phyloP scores from a whole-genome alignment of 2,329 filamentous ascomycete species.

The Chrysosporium queenslandicum region DNA sequence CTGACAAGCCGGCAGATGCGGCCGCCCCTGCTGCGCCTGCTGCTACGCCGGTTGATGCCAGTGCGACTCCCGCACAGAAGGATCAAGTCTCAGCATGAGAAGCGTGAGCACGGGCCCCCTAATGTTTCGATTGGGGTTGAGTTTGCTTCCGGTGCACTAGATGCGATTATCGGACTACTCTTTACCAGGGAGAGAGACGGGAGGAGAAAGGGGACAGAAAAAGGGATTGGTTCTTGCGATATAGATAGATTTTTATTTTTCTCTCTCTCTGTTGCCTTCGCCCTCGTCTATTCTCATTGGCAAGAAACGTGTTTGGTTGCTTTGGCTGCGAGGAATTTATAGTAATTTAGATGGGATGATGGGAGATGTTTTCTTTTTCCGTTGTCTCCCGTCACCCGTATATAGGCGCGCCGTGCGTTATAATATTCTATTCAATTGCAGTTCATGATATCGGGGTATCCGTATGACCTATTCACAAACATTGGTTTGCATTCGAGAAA shows the following conservation, averaged over 20 bases:
- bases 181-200: not conserved
- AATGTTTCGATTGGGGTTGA: not conserved
- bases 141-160: not conserved
- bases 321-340: not conserved
- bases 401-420: not conserved
- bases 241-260: conserved; percentile 9
- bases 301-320: not conserved
- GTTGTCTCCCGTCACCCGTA: not conserved
- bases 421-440: conserved; percentile 1
- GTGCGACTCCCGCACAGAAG: no score
- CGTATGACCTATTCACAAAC: not conserved
- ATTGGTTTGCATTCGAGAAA: not conserved
- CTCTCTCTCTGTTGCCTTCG: not conserved
- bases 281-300: not conserved
- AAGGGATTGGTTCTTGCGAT: not conserved
- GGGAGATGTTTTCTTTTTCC: not conserved
- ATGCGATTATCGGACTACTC: not conserved
- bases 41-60: not conserved
- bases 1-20: not conserved
- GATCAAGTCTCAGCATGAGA: no score
- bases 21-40: not conserved
- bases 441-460: not conserved
- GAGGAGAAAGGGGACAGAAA: not conserved
- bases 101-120: no score
- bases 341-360: conserved; percentile 1